phyloP scores from a whole-genome alignment of 106 monocot genomes.

The Chionographis japonica region DNA sequence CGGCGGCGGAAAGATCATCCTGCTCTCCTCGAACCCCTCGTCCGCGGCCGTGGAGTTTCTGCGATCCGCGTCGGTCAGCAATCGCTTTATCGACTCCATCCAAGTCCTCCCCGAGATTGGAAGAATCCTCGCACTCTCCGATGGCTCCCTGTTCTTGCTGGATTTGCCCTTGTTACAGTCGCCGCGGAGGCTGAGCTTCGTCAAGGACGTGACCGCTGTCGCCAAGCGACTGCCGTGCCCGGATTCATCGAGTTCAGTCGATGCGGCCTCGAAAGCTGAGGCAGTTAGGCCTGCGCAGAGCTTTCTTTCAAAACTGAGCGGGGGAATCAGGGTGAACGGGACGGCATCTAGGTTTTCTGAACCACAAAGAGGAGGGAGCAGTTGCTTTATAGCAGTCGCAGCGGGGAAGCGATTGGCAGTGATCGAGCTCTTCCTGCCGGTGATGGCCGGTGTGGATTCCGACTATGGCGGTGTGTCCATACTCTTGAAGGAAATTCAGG shows the following conservation, averaged over 20 bases:
- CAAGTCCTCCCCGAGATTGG: conserved; percentile 48
- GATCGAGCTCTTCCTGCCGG: conserved; percentile 45
- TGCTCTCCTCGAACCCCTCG: conserved; percentile 36
- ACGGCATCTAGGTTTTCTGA: conserved; percentile 20
- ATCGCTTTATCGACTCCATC: conserved; percentile 51
- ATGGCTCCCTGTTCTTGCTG: conserved; percentile 51
- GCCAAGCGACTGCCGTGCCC: conserved; percentile 36
- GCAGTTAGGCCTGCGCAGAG: conserved; percentile 22
- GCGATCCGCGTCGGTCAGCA: conserved; percentile 31
- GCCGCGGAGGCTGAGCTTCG: conserved; percentile 31
- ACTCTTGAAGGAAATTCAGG: conserved; percentile 51
- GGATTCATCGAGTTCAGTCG: conserved; percentile 18
- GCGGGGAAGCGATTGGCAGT: conserved; percentile 49
- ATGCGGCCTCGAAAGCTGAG: conserved; percentile 27
- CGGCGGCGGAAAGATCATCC: conserved; percentile 58
- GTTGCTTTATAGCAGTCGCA: conserved; percentile 45
- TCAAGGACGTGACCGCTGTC: conserved; percentile 52
- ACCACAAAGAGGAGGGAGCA: conserved; percentile 18
- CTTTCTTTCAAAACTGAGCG: conserved; percentile 43
- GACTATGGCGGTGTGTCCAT: conserved; percentile 41
- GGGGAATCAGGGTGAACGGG: conserved; percentile 44
- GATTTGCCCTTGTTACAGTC: conserved; percentile 47
- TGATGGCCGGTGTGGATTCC: conserved; percentile 17
- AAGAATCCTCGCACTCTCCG: conserved; percentile 52
- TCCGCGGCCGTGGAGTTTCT: conserved; percentile 19